Evolutionary conservation across 2,329 filamentous ascomycete species (phyloP).

Genomic region (Cladosporium sp.): DNA sequence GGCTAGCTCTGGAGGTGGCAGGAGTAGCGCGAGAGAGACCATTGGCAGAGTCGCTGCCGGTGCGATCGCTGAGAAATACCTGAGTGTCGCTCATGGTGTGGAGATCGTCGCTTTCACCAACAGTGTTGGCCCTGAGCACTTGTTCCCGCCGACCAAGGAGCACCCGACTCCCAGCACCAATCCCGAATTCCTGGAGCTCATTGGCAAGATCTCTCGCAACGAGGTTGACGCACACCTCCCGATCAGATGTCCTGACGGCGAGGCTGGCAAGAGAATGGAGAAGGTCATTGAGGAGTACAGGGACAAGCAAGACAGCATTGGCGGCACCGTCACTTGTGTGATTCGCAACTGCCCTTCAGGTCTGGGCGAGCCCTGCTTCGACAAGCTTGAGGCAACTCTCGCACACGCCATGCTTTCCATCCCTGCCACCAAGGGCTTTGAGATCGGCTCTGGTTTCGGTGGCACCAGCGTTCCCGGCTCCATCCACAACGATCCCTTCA

Average conservation of each 20-base stretch:
- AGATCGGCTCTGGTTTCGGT: slow-evolving; percentile 87
- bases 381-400: slow-evolving; percentile 88
- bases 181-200: slow-evolving; percentile 70
- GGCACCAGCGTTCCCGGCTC: slow-evolving; percentile 83
- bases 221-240: slow-evolving; percentile 81
- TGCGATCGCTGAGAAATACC: slow-evolving; percentile 89
- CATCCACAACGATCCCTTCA: slow-evolving; percentile 86
- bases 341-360: slow-evolving; percentile 81
- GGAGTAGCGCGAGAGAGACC: slow-evolving; percentile 89
- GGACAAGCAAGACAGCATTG: slow-evolving; percentile 80
- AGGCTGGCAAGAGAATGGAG: slow-evolving; percentile 66
- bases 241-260: slow-evolving; percentile 74
- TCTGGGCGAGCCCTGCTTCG: slow-evolving; percentile 89
- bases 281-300: slow-evolving; percentile 71
- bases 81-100: slow-evolving; percentile 71
- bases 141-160: slow-evolving; percentile 66
- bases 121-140: slow-evolving; percentile 73
- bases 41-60: slow-evolving; percentile 87
- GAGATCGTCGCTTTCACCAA: slow-evolving; percentile 90
- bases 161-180: slow-evolving; percentile 67
- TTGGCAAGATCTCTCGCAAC: slow-evolving; percentile 66
- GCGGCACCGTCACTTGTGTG: slow-evolving; percentile 90
- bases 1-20: slow-evolving; percentile 81
- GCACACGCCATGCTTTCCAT: slow-evolving; percentile 94
- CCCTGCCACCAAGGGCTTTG: slow-evolving; percentile 91